Evolutionary conservation across 2,329 filamentous ascomycete genomes (phyloP).

Genomic region (Colletotrichum truncatum): DNA sequence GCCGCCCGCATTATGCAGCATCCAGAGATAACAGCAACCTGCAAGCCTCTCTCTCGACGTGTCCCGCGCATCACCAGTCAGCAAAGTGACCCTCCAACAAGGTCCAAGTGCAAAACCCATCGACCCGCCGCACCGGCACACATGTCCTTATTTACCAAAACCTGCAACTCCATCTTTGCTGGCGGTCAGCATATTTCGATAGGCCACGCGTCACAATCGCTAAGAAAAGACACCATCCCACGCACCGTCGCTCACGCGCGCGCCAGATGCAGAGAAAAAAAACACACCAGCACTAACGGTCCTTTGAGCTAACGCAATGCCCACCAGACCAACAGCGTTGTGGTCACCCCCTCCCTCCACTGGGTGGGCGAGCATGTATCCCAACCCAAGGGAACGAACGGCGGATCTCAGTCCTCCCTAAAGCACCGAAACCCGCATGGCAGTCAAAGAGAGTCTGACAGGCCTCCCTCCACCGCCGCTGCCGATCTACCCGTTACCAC

Average conservation of each 20-base stretch:
- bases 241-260: neutral
- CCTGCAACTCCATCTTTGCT: neutral
- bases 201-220: neutral
- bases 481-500: constrained; percentile 26
- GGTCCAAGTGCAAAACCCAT: too few species aligned
- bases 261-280: neutral
- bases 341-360: neutral
- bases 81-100: too few species aligned
- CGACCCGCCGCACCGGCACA: too few species aligned
- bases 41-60: neutral
- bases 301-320: neutral
- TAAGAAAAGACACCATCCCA: neutral
- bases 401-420: too few species aligned
- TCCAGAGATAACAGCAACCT: neutral
- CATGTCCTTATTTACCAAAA: neutral
- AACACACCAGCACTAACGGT: neutral
- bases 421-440: constrained; percentile 16
- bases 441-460: neutral
- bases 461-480: neutral
- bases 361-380: too few species aligned
- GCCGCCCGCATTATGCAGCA: neutral
- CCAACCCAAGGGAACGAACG: too few species aligned
- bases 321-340: neutral
- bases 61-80: neutral
- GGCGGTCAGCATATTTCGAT: neutral